Percentiles rank a stretch among this genome's conserved stretches.
phyloP scores from a whole-genome alignment of 805 yeast species.

The Yamadazyma endophytica region DNA sequence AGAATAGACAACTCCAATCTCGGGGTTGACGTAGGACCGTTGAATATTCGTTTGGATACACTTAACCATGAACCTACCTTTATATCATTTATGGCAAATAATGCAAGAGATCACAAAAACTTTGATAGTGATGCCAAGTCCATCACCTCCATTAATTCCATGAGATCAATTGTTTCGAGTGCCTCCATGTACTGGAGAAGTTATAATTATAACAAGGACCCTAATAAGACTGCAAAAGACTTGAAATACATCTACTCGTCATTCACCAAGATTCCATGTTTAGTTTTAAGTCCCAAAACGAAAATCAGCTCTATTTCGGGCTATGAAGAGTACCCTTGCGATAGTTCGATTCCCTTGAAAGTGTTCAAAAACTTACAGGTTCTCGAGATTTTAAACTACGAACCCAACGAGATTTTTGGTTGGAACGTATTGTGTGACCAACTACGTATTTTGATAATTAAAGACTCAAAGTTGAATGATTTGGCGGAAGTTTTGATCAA shows the following conservation, averaged over 20 bases:
- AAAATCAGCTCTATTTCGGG: conserved; percentile 55
- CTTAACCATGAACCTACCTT: conserved; percentile 50
- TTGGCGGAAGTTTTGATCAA: conserved; percentile 50
- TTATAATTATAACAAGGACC: conserved; percentile 32
- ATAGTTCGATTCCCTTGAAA: conserved; percentile 61
- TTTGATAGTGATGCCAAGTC: conserved; percentile 45
- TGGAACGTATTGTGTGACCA: conserved; percentile 57
- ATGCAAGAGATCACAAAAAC: conserved; percentile 40
- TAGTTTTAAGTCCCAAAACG: conserved; percentile 55
- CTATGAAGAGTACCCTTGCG: conserved; percentile 69
- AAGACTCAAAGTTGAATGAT: conserved; percentile 47
- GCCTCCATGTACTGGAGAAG: conserved; percentile 41
- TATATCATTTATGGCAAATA: conserved; percentile 58
- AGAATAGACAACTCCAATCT: conserved; percentile 46
- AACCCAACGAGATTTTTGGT: conserved; percentile 62
- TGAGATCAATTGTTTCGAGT: conserved; percentile 45
- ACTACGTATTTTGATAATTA: conserved; percentile 50
- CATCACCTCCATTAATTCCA: conserved; percentile 55
- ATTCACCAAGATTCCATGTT: conserved; percentile 62
- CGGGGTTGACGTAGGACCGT: conserved; percentile 56
- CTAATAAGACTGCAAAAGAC: conserved; percentile 46
- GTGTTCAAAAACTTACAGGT: conserved; percentile 61
- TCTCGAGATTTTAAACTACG: conserved; percentile 55
- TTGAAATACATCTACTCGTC: conserved; percentile 56
- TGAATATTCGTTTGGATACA: conserved; percentile 55